Conservation (phyloP, 805 yeast genomes). For the Myxozyma geophila region DNA sequence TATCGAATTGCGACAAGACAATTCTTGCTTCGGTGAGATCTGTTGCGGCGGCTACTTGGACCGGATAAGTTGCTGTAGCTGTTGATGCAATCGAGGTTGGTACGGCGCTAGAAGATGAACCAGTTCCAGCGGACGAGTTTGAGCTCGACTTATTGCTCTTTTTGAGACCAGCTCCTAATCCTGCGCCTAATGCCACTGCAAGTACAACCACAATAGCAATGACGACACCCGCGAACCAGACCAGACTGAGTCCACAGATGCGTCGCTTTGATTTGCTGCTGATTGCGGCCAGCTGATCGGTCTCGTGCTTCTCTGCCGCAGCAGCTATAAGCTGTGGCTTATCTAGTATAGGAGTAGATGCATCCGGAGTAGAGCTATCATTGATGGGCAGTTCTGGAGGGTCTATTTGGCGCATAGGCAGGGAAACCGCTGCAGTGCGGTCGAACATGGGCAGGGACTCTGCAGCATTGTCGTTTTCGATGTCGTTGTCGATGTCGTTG, state of each 20-base stretch:
- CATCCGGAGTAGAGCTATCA: neutral
- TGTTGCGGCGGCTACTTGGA: neutral
- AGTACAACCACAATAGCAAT: conserved; percentile 6
- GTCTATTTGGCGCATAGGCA: neutral
- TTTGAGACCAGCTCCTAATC: conserved; percentile 5
- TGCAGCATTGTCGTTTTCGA: neutral
- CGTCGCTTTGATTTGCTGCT: neutral
- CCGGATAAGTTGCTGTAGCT: neutral
- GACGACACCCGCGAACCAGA: neutral
- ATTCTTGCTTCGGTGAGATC: neutral
- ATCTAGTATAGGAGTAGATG: neutral
- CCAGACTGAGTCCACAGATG: conserved; percentile 2
- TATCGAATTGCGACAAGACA: neutral
- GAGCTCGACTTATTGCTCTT: neutral
- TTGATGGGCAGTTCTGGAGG: neutral
- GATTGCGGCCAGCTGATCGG: neutral
- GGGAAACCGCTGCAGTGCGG: neutral
- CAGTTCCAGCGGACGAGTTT: neutral
- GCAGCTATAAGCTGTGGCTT: neutral
- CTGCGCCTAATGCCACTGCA: conserved; percentile 5
- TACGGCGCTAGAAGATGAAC: neutral
- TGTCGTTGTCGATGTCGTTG: neutral
- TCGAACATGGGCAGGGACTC: conserved; percentile 8
- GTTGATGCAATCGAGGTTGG: neutral
- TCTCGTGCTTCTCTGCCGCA: neutral